Conservation (phyloP, 192 early-diverging fungal species). For the Thoreauomyces humboldtii region DNA sequence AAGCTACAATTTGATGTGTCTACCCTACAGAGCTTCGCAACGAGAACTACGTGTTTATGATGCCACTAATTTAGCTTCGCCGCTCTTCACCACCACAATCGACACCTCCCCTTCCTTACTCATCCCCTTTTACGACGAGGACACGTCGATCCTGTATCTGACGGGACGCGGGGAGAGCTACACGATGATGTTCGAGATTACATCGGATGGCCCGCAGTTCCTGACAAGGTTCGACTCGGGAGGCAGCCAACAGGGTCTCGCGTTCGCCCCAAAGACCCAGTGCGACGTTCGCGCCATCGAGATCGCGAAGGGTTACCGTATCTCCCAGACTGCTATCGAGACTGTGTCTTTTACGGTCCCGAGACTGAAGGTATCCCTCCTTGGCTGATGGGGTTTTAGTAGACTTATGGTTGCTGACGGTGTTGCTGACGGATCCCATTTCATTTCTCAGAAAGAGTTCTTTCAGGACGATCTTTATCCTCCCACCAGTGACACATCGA, state of each 20-base stretch:
- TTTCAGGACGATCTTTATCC: constrained; percentile 91
- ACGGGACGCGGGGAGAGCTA: constrained; percentile 76
- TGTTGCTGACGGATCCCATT: too few relatives aligned
- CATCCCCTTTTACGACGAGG: constrained; percentile 65
- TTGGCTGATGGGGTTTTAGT: too few relatives aligned
- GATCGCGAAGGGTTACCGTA: constrained; percentile 64
- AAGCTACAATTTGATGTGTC: too few relatives aligned
- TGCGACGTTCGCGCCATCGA: constrained; percentile 70
- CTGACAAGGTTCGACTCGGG: constrained; percentile 63
- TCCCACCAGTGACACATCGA: constrained; percentile 56
- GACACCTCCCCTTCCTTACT: constrained; percentile 78
- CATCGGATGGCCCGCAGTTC: constrained; percentile 38
- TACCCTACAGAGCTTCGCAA: constrained; percentile 53
- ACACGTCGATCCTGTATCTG: constrained; percentile 66
- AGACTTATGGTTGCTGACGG: too few relatives aligned
- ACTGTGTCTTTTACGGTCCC: constrained; percentile 73
- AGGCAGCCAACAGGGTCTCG: constrained; percentile 65
- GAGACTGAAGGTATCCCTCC: constrained; percentile 53
- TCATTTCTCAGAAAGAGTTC: constrained; percentile 75
- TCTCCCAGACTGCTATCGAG: constrained; percentile 69
- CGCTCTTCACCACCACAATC: constrained; percentile 29
- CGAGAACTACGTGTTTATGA: constrained; percentile 63
- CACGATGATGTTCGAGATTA: constrained; percentile 71
- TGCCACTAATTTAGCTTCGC: constrained; percentile 19
- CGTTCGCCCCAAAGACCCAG: constrained; percentile 66